Evolutionary conservation across 441 rosid genomes (phyloP), one percentile per base, ranked within the genome.

Genomic region (Erodium trifolium): DNA sequence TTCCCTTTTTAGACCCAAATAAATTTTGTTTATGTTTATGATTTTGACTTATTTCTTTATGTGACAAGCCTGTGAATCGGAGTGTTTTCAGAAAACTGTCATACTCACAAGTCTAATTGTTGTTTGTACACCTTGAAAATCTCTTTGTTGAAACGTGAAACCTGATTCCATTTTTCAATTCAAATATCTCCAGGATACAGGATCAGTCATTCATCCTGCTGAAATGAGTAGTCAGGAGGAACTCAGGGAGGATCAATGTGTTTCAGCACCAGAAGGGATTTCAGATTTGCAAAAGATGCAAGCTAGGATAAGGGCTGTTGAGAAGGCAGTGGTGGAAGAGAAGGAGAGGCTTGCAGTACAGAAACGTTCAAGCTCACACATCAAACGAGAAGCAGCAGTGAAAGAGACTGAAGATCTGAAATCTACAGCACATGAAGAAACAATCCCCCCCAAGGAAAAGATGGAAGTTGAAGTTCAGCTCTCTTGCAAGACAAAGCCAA

Each of bases 271-370:
- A 37, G 80, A 75, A 69, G 92, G 85, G 72, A 77, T 92, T 75
- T 79, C 82, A 57, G 86, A 87, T 71, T 82, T 95, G 84, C 86
- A 77, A 83, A 82, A 82, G 80, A 82, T 92, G 82, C 85, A 81
- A 74, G 71, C 78, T 70, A 81, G 86, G 78, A 81, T 95, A 49
- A 84, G 83, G 79, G 87, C 86, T 67, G 82, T 89, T 69, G 91
- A 83, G 75, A 83, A 80, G 77, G 92, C 84, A 7, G 73, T 92
- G 77, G 73, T 75, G 82, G 87, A 79, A 72, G 86, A 89, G 67
- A 82, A 77, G 77, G 80, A 79, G 55, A 82, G 78, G 82, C 70
- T 76, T 23, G 78, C 45, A 68, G 67, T 67, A 70, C 89, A 70
- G 78, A 77, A 79, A 73, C 77, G 70, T 70, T 68, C 67, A 43